These are phyloP conservation scores for Cardamine chenopodiifolia DNA, from an alignment of 345 rosid genomes.

Conservation along the genomic window DNA sequence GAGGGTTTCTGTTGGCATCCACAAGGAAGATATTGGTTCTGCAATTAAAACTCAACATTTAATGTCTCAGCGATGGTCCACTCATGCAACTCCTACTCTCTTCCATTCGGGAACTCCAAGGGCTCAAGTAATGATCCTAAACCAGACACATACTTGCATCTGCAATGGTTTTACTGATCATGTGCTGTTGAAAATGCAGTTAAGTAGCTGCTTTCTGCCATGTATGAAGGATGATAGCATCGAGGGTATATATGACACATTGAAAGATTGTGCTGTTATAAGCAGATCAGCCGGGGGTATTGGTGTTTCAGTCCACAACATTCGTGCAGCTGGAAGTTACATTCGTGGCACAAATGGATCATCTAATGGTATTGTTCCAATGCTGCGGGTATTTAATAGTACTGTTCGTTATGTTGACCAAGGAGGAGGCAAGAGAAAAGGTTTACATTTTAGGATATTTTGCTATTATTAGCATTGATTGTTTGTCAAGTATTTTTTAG, in stretches of 20 bases:
- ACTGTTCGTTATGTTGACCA: conserved; percentile 22
- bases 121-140: conserved; percentile 55
- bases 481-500: no score
- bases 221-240: conserved; percentile 96
- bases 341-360: conserved; percentile 20
- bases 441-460: background rate
- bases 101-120: conserved; percentile 89
- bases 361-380: conserved; percentile 21
- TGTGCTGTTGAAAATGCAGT: conserved; percentile 42
- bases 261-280: conserved; percentile 93
- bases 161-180: background rate
- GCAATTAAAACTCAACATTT: conserved; percentile 74
- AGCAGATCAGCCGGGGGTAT: conserved; percentile 95
- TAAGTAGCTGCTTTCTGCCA: conserved; percentile 85
- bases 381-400: conserved; percentile 5
- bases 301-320: conserved; percentile 59
- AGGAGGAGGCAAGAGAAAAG: conserved; percentile 23
- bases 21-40: conserved; percentile 73
- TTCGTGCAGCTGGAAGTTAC: conserved; percentile 12
- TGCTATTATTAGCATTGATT: conserved; percentile 30
- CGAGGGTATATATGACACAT: conserved; percentile 86
- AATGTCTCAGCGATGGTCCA: conserved; percentile 95
- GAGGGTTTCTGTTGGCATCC: conserved; percentile 93
- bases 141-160: background rate
- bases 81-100: conserved; percentile 94